Evolutionary conservation across 805 yeast genomes (phyloP).

Genomic region (Cyberlindnera mississippiensis): DNA sequence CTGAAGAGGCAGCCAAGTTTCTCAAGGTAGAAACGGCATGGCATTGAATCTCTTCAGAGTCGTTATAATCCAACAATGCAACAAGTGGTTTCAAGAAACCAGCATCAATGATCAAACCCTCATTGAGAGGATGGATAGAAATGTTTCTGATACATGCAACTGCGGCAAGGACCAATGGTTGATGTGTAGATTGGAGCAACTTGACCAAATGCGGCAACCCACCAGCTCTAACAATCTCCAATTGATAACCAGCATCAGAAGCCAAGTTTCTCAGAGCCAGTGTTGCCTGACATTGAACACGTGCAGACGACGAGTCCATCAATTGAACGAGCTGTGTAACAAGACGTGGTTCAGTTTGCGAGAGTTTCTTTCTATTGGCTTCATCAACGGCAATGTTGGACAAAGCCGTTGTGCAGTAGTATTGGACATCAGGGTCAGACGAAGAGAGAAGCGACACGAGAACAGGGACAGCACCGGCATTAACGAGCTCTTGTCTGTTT

Average conservation of each 20-base stretch:
- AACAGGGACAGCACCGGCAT: slow-evolving; percentile 98
- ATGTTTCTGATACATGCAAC: slow-evolving; percentile 98
- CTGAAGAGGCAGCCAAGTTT: slow-evolving; percentile 93
- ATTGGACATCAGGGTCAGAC: slow-evolving; percentile 94
- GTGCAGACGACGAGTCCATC: slow-evolving; percentile 90
- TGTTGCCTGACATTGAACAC: slow-evolving; percentile 98
- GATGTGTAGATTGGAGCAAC: slow-evolving; percentile 81
- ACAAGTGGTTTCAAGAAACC: slow-evolving; percentile 94
- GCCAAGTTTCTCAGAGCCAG: slow-evolving; percentile 94
- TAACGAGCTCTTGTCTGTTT: slow-evolving; percentile 92
- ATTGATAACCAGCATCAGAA: slow-evolving; percentile 91
- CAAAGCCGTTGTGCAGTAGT: slow-evolving; percentile 95
- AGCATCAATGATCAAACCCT: slow-evolving; percentile 92
- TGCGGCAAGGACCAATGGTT: slow-evolving; percentile 90
- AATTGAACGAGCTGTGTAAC: slow-evolving; percentile 82
- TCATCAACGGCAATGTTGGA: slow-evolving; percentile 98
- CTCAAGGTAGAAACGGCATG: slow-evolving; percentile 96
- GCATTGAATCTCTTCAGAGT: slow-evolving; percentile 95
- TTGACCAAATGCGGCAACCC: slow-evolving; percentile 94
- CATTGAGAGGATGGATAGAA: slow-evolving; percentile 94
- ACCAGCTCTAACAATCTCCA: slow-evolving; percentile 92
- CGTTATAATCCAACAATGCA: slow-evolving; percentile 73
- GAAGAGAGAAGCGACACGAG: slow-evolving; percentile 81
- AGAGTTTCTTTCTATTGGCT: slow-evolving; percentile 77
- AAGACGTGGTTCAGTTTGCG: slow-evolving; percentile 89